Base-by-base conservation (phyloP, 495 filamentous ascomycete genomes). In the Aspergillus conjunctus region DNA sequence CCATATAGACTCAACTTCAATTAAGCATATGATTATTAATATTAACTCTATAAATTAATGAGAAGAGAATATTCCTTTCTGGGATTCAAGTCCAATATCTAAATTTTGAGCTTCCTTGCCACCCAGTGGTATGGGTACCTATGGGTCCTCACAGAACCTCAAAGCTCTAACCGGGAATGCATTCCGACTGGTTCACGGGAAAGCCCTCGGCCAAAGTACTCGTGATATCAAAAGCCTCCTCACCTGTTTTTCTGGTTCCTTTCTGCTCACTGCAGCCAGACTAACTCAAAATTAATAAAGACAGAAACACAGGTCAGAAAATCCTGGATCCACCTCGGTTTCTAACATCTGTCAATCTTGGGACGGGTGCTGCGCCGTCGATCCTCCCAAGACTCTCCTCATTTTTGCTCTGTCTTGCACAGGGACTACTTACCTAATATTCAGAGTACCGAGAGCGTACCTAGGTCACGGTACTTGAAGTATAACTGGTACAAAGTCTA, bases 311-410 rank as follows among this genome's bases (percentile, higher is more conserved):
- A 51, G 21, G 49, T 51, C 49, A 51, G 21, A 51, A 51, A 51
- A 51, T 51, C n/a, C 32, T 51, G 26, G 30, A 18, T 44, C 44
- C 44, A 21, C 45, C 44, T 57, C 49, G 54, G 61, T 62, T 64
- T 26, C 26, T 26, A 26, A 26, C 26, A 2, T 26, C 66, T 69
- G 68, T 71, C 68, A 73, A 57, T 55, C 62, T 61, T 65, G 51
- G 65, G 58, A 50, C 51, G 54, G 64, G 60, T 59, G 63, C 71
- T 75, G 69, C 68, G 68, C 53, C 61, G 73, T 72, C 69, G 73
- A 75, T 72, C 73, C 51, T 58, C 64, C 60, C 34, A n/a, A 5
- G 26, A 11, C 21, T 15, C 32, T 51, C 21, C 59, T 64, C 51
- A 60, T 60, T 66, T 64, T 59, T 51, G 20, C 20, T 18, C 34